Conservation (phyloP, 2,329 filamentous ascomycete species). For the Ramularia endophylla region DNA sequence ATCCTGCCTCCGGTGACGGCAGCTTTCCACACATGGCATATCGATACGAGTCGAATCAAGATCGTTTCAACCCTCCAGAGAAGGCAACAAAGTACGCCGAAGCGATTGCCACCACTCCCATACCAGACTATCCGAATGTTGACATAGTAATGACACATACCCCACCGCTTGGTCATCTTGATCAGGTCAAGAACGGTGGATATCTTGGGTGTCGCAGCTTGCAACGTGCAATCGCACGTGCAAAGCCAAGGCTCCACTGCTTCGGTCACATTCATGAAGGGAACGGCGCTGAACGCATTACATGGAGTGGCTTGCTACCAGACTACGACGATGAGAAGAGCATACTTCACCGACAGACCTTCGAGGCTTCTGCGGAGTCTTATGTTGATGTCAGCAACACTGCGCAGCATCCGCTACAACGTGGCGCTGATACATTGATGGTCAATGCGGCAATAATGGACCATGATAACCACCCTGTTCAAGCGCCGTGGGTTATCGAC, state of each 20-base stretch:
- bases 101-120: slow-evolving; percentile 9
- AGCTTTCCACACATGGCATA: slow-evolving; percentile 37
- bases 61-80: slow-evolving; percentile 24
- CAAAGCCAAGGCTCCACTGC: slow-evolving; percentile 47
- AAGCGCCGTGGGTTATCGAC: slow-evolving; percentile 54
- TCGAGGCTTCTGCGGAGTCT: too few relatives aligned
- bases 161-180: slow-evolving; percentile 30
- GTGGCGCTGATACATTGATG: slow-evolving; percentile 50
- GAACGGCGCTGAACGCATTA: slow-evolving; percentile 52
- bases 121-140: slow-evolving; percentile 15
- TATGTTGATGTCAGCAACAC: not conserved
- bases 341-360: too few relatives aligned
- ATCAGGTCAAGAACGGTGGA: slow-evolving; percentile 15
- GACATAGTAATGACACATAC: slow-evolving; percentile 39
- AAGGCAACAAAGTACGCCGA: slow-evolving; percentile 5
- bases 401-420: slow-evolving; percentile 13
- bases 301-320: slow-evolving; percentile 42
- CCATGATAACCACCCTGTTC: slow-evolving; percentile 39
- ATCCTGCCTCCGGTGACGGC: slow-evolving; percentile 49
- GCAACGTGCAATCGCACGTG: slow-evolving; percentile 40
- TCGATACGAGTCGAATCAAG: slow-evolving; percentile 45
- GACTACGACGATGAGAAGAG: not conserved
- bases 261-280: slow-evolving; percentile 57
- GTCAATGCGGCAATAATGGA: slow-evolving; percentile 55
- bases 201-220: slow-evolving; percentile 42